Evolutionary conservation across 805 yeast genomes (phyloP).

Genomic region (Gaillardinia entomophila): DNA sequence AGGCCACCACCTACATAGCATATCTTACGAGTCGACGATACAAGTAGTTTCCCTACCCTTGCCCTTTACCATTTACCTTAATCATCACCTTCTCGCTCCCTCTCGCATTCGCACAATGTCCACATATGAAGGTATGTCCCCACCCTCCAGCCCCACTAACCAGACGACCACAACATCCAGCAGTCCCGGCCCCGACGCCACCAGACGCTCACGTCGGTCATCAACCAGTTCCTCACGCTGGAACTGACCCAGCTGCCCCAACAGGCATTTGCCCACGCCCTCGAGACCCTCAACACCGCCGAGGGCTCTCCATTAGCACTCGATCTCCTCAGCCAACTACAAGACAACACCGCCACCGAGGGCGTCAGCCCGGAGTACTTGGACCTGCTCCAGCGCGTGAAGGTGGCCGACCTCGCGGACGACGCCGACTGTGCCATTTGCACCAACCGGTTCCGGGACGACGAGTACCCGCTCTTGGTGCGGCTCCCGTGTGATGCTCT

Average conservation of each 20-base stretch:
- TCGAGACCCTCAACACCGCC: slow-evolving; percentile 22
- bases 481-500: slow-evolving; percentile 57
- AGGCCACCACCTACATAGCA: no score
- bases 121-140: slow-evolving; percentile 38
- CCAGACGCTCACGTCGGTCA: slow-evolving; percentile 26
- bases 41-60: no score
- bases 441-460: slow-evolving; percentile 63
- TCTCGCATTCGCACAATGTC: no score
- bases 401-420: slow-evolving; percentile 25
- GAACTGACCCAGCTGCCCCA: slow-evolving; percentile 4
- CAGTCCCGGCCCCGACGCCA: slow-evolving; percentile 17
- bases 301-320: slow-evolving; percentile 25
- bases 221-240: slow-evolving; percentile 27
- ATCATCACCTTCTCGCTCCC: no score
- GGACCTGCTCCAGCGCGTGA: slow-evolving; percentile 71
- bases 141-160: slow-evolving; percentile 6
- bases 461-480: slow-evolving; percentile 75
- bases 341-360: slow-evolving; percentile 4
- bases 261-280: slow-evolving; percentile 25
- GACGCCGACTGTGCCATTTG: slow-evolving; percentile 81
- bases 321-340: slow-evolving; percentile 19
- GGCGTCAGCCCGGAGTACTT: slow-evolving; percentile 69
- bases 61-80: no score
- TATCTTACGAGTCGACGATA: no score
- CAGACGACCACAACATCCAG: slow-evolving; percentile 35